phyloP scores from a whole-genome alignment of 164 flowering plant genomes.

The Protea cynaroides region DNA sequence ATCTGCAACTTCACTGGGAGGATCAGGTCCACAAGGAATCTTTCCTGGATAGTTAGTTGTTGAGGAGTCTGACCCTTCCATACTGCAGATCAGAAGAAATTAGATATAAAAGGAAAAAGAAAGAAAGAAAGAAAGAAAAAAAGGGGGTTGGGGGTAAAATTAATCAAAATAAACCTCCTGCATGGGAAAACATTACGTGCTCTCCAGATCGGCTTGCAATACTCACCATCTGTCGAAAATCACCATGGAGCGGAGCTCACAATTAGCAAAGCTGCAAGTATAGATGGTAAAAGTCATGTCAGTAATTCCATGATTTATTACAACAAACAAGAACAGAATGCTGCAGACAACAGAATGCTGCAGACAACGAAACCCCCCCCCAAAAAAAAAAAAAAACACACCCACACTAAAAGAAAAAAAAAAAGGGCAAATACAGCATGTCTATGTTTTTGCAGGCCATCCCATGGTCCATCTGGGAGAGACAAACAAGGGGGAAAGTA shows the following conservation, averaged over 20 bases:
- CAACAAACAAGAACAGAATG: background rate
- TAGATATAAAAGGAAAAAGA: background rate
- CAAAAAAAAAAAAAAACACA: too few relatives aligned
- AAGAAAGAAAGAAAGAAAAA: background rate
- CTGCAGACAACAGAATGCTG: too few relatives aligned
- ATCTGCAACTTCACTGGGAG: conserved; percentile 48
- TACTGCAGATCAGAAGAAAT: conserved; percentile 30
- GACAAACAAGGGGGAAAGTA: too few relatives aligned
- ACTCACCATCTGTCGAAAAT: conserved; percentile 61
- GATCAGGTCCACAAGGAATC: conserved; percentile 58
- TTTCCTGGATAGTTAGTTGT: conserved; percentile 73
- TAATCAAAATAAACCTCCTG: too few relatives aligned
- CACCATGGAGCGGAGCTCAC: conserved; percentile 84
- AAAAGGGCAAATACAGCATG: background rate
- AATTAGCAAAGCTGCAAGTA: conserved; percentile 70
- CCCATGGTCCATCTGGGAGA: too few relatives aligned
- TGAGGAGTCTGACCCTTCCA: conserved; percentile 51
- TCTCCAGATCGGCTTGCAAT: background rate
- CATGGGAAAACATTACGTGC: too few relatives aligned
- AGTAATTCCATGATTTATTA: background rate
- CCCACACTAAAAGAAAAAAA: too few relatives aligned
- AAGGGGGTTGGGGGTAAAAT: background rate
- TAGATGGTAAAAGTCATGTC: background rate
- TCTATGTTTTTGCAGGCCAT: too few relatives aligned
- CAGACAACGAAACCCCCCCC: too few relatives aligned